Base-by-base conservation (phyloP, 176 grass and related monocot species). In the Lolium multiflorum region DNA sequence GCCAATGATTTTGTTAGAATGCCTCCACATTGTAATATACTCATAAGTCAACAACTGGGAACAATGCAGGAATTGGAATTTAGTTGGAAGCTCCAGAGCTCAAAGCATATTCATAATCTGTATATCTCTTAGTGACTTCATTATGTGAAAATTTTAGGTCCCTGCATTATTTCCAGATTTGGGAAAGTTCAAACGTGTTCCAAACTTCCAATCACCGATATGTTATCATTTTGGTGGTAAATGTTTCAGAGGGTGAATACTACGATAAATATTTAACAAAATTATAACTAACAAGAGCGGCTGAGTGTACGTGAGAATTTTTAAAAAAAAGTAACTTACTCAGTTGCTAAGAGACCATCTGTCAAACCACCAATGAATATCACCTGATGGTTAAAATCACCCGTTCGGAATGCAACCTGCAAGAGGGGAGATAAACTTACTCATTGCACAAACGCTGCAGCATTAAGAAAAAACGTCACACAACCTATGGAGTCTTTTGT, bases 291-390 rank as follows among this genome's bases (percentile, higher is more conserved):
- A n/a, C 59, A 58, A 69, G 11, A 26, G 48, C 25, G 24, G 24
- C 2, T 71, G 37, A 20, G 48, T 75, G 14, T 74, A 4, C 71
- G 9, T 56, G 11, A 14, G 16, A 22, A 50, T 82, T n/a, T 14
- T 43, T 56, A 58, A 7, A 67, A 17, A 9, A 43, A 43, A 43
- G 41, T 9, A 82, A 87, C 88, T 83, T 99, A 99, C 97, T 99
- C 85, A 18, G 94, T 94, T 80, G 97, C 97, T 86, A 99, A 78
- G 77, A 99, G 87, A 52, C 94, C 97, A 65, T 99, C 94, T 22
- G 94, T 90, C 82, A 97, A 91, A 79, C 97, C 97, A 85, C 97
- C 97, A 66, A 99, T 83, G 78, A 99, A 97, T 75, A 99, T 92
- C 38, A 97, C 92, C 87, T 99, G 97, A 24, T 96, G 97, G 60